Percentiles rank a stretch among this genome's conserved stretches.
Evolutionary conservation across 768 basidiomycete species (phyloP).

Genomic region (Trametes punicea): DNA sequence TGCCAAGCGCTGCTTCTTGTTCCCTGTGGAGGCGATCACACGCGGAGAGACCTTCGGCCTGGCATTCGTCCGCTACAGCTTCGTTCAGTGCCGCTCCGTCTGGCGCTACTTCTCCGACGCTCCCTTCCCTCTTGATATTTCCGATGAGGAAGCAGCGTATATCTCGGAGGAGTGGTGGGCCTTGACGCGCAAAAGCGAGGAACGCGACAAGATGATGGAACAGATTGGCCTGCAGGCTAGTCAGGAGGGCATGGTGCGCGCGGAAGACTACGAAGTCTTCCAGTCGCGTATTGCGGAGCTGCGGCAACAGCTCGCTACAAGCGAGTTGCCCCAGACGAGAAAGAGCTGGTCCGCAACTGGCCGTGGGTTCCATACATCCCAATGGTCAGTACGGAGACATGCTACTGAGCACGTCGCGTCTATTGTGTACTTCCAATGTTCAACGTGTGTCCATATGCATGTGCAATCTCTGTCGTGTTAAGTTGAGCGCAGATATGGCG

Average conservation of each 20-base stretch:
- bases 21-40: neutral
- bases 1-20: neutral
- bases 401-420: neutral
- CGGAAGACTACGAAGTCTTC: neutral
- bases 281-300: neutral
- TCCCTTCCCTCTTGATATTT: constrained; percentile 1
- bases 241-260: neutral
- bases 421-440: neutral
- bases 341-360: neutral
- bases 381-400: neutral
- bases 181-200: neutral
- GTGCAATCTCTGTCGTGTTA: neutral
- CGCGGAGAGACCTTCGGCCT: neutral
- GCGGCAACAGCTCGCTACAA: neutral
- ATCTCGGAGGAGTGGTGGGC: neutral
- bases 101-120: neutral
- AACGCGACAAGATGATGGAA: neutral
- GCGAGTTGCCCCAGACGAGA: neutral
- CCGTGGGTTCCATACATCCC: neutral
- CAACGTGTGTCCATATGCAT: neutral
- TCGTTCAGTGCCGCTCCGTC: neutral
- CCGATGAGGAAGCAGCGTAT: neutral
- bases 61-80: neutral
- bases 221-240: neutral
- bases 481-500: neutral